Evolutionary conservation across 352 stramenopile genomes (phyloP).

Genomic region (Phytophthora sansomeana): DNA sequence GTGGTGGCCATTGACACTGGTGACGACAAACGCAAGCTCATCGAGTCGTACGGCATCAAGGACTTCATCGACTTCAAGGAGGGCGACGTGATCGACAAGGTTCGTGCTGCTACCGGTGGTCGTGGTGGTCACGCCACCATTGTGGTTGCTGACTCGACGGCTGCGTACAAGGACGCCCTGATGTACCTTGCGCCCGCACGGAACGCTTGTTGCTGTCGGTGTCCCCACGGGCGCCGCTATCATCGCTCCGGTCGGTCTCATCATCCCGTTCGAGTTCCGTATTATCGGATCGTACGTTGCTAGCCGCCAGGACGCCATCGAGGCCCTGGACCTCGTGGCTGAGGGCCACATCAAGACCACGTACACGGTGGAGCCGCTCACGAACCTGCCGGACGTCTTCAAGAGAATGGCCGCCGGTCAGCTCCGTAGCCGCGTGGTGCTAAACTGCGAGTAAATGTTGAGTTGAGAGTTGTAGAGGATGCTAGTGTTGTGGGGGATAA

Average conservation of each 20-base stretch:
- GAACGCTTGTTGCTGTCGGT: constrained; percentile 77
- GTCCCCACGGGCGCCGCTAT: constrained; percentile 61
- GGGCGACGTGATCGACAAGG: constrained; percentile 51
- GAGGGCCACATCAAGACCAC: constrained; percentile 52
- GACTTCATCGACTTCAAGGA: constrained; percentile 80
- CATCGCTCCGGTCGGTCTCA: constrained; percentile 38
- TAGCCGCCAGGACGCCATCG: constrained; percentile 62
- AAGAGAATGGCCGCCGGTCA: constrained; percentile 46
- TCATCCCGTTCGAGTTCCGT: constrained; percentile 49
- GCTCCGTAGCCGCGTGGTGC: constrained; percentile 45
- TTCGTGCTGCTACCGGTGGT: constrained; percentile 52
- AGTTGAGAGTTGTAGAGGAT: constrained; percentile 18
- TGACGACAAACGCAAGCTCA: constrained; percentile 70
- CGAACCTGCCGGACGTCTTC: constrained; percentile 53
- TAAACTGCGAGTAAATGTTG: constrained; percentile 56
- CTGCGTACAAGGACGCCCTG: constrained; percentile 63
- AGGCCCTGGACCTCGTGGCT: constrained; percentile 60
- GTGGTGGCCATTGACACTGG: constrained; percentile 78
- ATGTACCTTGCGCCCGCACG: constrained; percentile 70
- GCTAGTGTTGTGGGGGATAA: constrained; percentile 14
- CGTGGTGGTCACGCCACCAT: constrained; percentile 74
- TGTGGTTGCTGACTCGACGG: constrained; percentile 71
- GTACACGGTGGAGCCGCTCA: constrained; percentile 46
- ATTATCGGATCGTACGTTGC: constrained; percentile 67
- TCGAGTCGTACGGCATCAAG: constrained; percentile 70